Evolutionary conservation across 2,329 filamentous ascomycete species (phyloP).

Genomic region (Ustulina deusta): DNA sequence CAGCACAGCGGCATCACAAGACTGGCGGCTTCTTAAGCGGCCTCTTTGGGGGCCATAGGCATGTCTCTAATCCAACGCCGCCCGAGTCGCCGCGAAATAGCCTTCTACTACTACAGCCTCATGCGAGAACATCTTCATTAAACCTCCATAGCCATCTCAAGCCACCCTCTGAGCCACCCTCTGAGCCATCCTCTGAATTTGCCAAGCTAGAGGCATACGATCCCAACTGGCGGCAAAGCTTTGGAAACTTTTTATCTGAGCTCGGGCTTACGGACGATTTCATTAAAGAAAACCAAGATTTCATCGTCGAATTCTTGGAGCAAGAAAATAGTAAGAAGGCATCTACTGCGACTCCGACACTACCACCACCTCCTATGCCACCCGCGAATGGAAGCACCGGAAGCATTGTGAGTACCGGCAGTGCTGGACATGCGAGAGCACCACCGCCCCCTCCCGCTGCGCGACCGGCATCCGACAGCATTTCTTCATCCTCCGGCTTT

Average conservation of each 20-base stretch:
- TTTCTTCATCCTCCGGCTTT: slow-evolving; percentile 53
- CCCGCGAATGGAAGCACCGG: slow-evolving; percentile 53
- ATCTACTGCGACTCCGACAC: slow-evolving; percentile 51
- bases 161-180: slow-evolving; percentile 64
- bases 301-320: slow-evolving; percentile 73
- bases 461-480: slow-evolving; percentile 50
- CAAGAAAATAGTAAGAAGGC: slow-evolving; percentile 63
- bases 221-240: slow-evolving; percentile 73
- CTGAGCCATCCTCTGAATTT: slow-evolving; percentile 67
- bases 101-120: slow-evolving; percentile 52
- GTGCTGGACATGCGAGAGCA: slow-evolving; percentile 53
- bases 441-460: slow-evolving; percentile 49
- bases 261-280: slow-evolving; percentile 75
- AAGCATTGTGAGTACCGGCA: slow-evolving; percentile 41
- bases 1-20: slow-evolving; percentile 59
- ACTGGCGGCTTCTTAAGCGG: slow-evolving; percentile 67
- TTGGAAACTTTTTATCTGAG: slow-evolving; percentile 71
- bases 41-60: slow-evolving; percentile 71
- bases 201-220: slow-evolving; percentile 73
- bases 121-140: slow-evolving; percentile 56
- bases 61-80: slow-evolving; percentile 67
- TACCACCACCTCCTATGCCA: slow-evolving; percentile 56
- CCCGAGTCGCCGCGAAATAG: slow-evolving; percentile 66
- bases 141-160: slow-evolving; percentile 59
- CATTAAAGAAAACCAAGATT: slow-evolving; percentile 75